Conservation (phyloP, 2,329 filamentous ascomycete species). For the Nannizzia gypsea region DNA sequence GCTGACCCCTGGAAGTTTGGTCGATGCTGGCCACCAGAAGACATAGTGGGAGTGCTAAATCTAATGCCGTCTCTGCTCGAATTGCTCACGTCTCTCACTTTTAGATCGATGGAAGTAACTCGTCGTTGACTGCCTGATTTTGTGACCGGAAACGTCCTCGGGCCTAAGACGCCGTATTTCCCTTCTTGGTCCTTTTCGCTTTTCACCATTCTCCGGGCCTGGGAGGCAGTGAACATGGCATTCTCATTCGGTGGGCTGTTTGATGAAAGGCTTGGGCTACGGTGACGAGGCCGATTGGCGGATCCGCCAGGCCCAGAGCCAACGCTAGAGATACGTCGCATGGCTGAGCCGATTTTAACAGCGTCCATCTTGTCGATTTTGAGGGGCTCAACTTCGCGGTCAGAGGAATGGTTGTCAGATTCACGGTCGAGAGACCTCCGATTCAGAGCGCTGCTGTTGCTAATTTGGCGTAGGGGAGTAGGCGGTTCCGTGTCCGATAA, state of each 20-base stretch:
- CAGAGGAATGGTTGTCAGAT: slow-evolving; percentile 19
- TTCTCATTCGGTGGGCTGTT: slow-evolving; percentile 44
- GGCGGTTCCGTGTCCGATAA: slow-evolving; percentile 45
- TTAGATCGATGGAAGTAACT: slow-evolving; percentile 33
- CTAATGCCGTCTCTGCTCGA: slow-evolving; percentile 28
- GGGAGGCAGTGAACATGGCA: slow-evolving; percentile 51
- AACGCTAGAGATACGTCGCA: slow-evolving; percentile 40
- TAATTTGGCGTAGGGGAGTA: slow-evolving; percentile 45
- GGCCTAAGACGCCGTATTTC: slow-evolving; percentile 49
- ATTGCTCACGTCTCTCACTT: slow-evolving; percentile 29
- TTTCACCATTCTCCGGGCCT: slow-evolving; percentile 55
- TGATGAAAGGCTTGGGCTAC: slow-evolving; percentile 40
- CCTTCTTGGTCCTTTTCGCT: slow-evolving; percentile 46
- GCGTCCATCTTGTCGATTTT: slow-evolving; percentile 39
- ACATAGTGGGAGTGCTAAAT: slow-evolving; percentile 28
- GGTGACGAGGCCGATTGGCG: slow-evolving; percentile 39
- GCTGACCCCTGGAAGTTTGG: background rate
- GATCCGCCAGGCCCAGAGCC: slow-evolving; percentile 30
- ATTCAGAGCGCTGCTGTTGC: slow-evolving; percentile 39
- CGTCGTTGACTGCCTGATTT: slow-evolving; percentile 39
- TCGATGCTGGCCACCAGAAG: slow-evolving; percentile 16
- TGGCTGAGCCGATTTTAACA: slow-evolving; percentile 44
- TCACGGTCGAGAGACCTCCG: slow-evolving; percentile 33
- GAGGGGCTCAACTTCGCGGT: slow-evolving; percentile 33
- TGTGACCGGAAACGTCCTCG: slow-evolving; percentile 47